Base-by-base conservation (phyloP, 495 filamentous ascomycete genomes). In the Venustampulla echinocandica region DNA sequence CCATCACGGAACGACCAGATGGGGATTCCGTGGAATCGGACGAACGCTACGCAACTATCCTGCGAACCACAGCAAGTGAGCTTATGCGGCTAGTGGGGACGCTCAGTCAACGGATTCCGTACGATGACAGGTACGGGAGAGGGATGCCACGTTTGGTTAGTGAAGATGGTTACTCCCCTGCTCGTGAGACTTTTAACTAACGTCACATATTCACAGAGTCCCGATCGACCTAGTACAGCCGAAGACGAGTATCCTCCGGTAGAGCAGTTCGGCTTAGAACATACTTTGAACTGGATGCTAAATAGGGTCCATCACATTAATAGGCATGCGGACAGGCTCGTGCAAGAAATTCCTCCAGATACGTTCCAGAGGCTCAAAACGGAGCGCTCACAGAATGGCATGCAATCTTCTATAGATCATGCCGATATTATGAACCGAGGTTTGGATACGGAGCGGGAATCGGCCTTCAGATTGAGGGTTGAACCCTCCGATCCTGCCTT, bases 81-180 rank as follows among this genome's bases (percentile, higher is more conserved):
- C 51, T 58, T 35, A 58, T 41, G 49, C 17, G 55, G 39, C 44
- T 58, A 6, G 48, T 45, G 42, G 43, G 30, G n/a, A 58, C 47
- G 14, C 55, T 58, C 33, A 22, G 42, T 47, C 47, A 33, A 13
- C 47, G 52, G 15, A 50, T 50, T 18, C 37, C 51, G 18, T 54
- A 47, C 47, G 52, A 33, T 6, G 10, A 40, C 17, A 40, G 37
- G 14, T 30, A 40, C n/a, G 27, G n/a, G 7, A 44, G 45, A 27
- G 46, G 51, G 19, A 39, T 54, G 24, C 41, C 39, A 39, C 24
- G 39, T 22, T 44, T 56, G 43, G 48, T 51, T 18, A 46, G 19
- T 47, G 20, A 21, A 15, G 10, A 22, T 21, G 18, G 10, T 22
- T 23, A 40, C 22, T n/a, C 17, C 15, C 20, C 6, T 5, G 7